Percentiles rank a stretch among this genome's conserved stretches.
Conservation (phyloP, 768 basidiomycete genomes). For the Naganishia vishniacii region DNA sequence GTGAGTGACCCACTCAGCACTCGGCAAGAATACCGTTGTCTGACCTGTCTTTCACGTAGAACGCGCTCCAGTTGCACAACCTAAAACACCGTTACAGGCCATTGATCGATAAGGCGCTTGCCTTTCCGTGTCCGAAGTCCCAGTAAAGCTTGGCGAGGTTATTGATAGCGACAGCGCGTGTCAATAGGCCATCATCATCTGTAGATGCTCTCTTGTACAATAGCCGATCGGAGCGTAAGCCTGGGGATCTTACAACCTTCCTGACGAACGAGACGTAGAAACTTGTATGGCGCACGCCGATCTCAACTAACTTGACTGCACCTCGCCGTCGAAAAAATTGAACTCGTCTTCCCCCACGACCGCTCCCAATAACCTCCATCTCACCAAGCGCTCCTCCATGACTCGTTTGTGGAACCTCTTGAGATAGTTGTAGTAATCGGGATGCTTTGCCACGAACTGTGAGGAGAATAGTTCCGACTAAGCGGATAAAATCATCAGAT, state of each 20-base stretch:
- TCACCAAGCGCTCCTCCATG: background rate
- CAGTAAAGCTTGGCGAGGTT: too few species aligned
- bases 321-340: slow-evolving; percentile 13
- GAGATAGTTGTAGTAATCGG: slow-evolving; percentile 7
- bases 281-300: too few species aligned
- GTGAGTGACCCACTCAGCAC: background rate
- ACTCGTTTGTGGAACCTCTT: background rate
- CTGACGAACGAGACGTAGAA: too few species aligned
- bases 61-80: background rate
- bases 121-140: too few species aligned
- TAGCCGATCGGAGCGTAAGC: too few species aligned
- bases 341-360: slow-evolving; percentile 14
- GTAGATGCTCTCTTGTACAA: too few species aligned
- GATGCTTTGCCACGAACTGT: slow-evolving; percentile 7
- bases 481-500: too few species aligned
- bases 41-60: background rate
- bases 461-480: too few species aligned
- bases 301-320: slow-evolving; percentile 1
- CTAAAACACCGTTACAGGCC: background rate
- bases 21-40: background rate
- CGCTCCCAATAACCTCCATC: slow-evolving; percentile 1
- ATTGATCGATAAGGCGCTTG: too few species aligned
- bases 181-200: too few species aligned
- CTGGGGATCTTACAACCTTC: too few species aligned
- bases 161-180: too few species aligned